Evolutionary conservation across 495 filamentous ascomycete species (phyloP).

Genomic region (Penicillium subrubescens): DNA sequence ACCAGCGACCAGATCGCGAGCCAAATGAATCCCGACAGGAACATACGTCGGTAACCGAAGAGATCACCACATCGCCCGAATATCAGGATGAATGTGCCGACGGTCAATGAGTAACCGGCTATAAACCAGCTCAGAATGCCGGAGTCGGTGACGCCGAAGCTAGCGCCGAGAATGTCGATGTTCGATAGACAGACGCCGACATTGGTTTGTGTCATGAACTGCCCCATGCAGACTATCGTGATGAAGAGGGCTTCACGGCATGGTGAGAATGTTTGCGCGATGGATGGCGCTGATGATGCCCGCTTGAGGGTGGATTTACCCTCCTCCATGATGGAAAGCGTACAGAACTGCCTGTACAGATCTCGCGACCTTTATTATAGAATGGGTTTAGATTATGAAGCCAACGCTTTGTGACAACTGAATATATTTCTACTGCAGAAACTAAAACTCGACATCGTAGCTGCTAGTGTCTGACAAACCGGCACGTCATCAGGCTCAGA

Average conservation of each 20-base stretch:
- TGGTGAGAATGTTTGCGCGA: slow-evolving; percentile 27
- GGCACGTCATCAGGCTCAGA: neutral
- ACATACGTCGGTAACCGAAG: slow-evolving; percentile 59
- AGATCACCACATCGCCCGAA: slow-evolving; percentile 62
- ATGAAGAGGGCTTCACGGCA: slow-evolving; percentile 32
- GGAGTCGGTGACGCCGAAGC: slow-evolving; percentile 45
- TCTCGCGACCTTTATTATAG: neutral
- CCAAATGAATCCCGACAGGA: slow-evolving; percentile 59
- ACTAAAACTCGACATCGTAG: neutral
- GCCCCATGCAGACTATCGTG: slow-evolving; percentile 34
- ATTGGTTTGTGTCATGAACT: slow-evolving; percentile 40
- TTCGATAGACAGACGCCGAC: slow-evolving; percentile 39
- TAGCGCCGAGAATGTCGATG: slow-evolving; percentile 45
- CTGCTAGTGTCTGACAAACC: neutral
- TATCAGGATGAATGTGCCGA: slow-evolving; percentile 67
- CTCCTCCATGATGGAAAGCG: slow-evolving; percentile 1
- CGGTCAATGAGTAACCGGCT: slow-evolving; percentile 59
- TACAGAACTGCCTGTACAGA: neutral
- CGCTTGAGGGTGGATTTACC: slow-evolving; percentile 11
- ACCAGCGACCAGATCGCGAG: slow-evolving; percentile 60
- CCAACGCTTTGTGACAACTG: neutral
- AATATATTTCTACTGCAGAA: neutral
- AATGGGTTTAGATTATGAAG: neutral
- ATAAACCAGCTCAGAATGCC: slow-evolving; percentile 55
- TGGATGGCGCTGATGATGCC: slow-evolving; percentile 23